These are phyloP conservation scores for Ophiocordyceps camponoti-floridani DNA, from an alignment of 2,329 filamentous ascomycete species.

Conservation along the genomic window DNA sequence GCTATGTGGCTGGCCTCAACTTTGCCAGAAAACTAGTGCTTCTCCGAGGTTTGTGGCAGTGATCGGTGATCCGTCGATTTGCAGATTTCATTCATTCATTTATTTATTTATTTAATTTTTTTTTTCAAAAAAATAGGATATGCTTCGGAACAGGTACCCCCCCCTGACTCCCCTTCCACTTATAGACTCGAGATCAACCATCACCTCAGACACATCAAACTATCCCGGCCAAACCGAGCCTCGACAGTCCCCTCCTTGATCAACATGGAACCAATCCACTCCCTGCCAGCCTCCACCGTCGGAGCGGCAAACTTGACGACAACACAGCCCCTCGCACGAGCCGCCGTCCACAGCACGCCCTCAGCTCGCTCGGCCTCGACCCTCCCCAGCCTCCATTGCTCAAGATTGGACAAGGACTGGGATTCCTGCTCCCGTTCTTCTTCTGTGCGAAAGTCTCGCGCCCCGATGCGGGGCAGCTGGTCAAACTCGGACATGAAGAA, in stretches of 20 bases:
- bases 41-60: too few relatives aligned
- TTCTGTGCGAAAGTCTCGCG: conserved; percentile 51
- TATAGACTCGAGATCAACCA: not conserved
- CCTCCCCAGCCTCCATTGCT: conserved; percentile 36
- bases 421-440: conserved; percentile 24
- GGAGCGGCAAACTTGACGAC: conserved; percentile 80
- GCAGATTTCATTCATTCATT: too few relatives aligned
- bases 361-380: conserved; percentile 38
- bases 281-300: conserved; percentile 62
- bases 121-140: too few relatives aligned
- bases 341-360: conserved; percentile 65
- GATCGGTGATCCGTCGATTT: too few relatives aligned
- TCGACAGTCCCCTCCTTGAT: conserved; percentile 54
- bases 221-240: conserved; percentile 59
- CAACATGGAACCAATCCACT: conserved; percentile 66
- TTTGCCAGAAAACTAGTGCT: too few relatives aligned
- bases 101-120: too few relatives aligned
- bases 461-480: conserved; percentile 63
- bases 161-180: too few relatives aligned
- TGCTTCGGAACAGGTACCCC: too few relatives aligned
- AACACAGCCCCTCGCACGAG: conserved; percentile 63
- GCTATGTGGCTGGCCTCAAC: too few relatives aligned
- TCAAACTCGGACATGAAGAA: conserved; percentile 72
- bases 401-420: conserved; percentile 18
- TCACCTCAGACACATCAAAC: conserved; percentile 49